Base-by-base conservation (phyloP, 768 basidiomycete species). In the Astraeus odoratus region DNA sequence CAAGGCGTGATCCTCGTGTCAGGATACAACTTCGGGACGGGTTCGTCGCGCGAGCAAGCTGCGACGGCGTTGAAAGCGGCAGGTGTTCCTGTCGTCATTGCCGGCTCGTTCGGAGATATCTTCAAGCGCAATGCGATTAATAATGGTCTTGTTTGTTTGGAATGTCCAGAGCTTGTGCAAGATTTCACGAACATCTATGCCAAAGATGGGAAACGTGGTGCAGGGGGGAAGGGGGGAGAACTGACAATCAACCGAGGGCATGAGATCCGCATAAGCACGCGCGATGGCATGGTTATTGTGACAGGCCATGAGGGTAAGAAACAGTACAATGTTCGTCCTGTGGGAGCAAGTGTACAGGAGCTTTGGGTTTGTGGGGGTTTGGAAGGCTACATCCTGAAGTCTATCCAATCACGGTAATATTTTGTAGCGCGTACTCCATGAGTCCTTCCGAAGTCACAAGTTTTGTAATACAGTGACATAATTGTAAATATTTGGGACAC, bases 101-200 rank as follows among this genome's bases (percentile, higher is more conserved):
- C n/a, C n/a, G 96, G 94, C 26, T 96, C 93, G 24, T 99, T 99
- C 55, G 95, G 96, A 8, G 96, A 99, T 63, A 98, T 98, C 58
- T 99, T 96, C 77, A 97, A 98, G 72, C 82, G 96, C 25, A 99
- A 99, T 64, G 87, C 92, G 15, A 98, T 98, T 70, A 99, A 99
- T 70, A 98, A 99, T 60, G 95, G 93, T 8, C 74, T 99, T 5
- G 89, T 99, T 41, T 96, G 96, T 59, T 66, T 97, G 36, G 95
- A 98, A 67, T 86, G 81, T 47, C 94, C 95, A 0, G 87, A 86
- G 57, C 78, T 99, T 31, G 85, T 98, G 15, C 67, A 70, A 15
- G 92, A 96, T 54, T 71, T 98, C 44, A 97, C 96, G 1, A 66
- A 68, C 31, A 64, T 67, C 38, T 90, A 83, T 59, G 86, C 82